Conservation (phyloP, 106 monocot species). For the Vanilla planifolia region DNA sequence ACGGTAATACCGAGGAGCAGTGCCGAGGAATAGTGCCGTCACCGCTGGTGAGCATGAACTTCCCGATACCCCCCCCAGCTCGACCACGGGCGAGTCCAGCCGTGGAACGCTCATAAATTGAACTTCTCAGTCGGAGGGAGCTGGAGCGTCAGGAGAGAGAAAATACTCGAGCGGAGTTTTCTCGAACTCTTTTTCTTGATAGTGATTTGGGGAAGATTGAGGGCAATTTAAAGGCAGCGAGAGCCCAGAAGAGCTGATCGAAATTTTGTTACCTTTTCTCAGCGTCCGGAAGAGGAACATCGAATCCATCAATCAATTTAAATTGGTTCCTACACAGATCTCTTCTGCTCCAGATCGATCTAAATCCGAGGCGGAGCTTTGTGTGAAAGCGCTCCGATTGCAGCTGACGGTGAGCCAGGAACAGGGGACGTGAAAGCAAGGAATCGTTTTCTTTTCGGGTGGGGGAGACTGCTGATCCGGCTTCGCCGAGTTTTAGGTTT, state of each 20-base stretch:
- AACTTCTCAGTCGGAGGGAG: too few relatives aligned
- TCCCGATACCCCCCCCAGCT: too few relatives aligned
- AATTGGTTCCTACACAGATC: not conserved
- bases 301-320: not conserved
- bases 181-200: too few relatives aligned
- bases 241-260: conserved; percentile 1
- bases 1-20: too few relatives aligned
- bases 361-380: not conserved
- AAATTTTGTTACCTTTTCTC: not conserved
- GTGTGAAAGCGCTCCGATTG: not conserved
- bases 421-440: not conserved
- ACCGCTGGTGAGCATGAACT: too few relatives aligned
- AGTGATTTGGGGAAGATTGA: too few relatives aligned
- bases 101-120: too few relatives aligned
- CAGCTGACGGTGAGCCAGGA: not conserved
- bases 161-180: too few relatives aligned
- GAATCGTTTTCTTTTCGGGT: not conserved
- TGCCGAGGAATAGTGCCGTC: too few relatives aligned
- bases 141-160: too few relatives aligned
- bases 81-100: too few relatives aligned
- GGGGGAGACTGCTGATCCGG: not conserved
- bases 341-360: not conserved
- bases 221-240: too few relatives aligned
- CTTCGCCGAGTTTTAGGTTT: not conserved
- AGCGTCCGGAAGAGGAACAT: not conserved